phyloP scores from a whole-genome alignment of 495 filamentous ascomycete genomes.

The Penicillium longicatenatum region DNA sequence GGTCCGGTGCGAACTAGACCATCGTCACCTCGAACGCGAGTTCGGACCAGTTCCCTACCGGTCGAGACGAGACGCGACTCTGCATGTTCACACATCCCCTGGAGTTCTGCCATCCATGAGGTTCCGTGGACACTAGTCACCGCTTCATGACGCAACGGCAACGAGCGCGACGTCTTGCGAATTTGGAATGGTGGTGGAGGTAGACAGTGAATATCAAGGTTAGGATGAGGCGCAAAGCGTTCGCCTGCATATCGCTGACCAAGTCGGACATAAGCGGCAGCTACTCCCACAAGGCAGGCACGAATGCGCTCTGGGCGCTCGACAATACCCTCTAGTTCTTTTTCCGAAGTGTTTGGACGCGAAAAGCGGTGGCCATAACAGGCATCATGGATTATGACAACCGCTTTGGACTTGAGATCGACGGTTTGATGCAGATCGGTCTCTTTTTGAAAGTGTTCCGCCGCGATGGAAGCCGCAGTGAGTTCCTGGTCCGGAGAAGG shows the following conservation, averaged over 20 bases:
- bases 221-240: constrained; percentile 62
- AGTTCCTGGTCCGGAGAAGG: constrained; percentile 35
- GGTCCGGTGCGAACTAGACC: constrained; percentile 43
- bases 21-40: constrained; percentile 46
- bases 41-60: constrained; percentile 74
- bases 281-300: constrained; percentile 77
- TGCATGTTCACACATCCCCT: constrained; percentile 76
- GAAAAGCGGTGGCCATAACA: constrained; percentile 93
- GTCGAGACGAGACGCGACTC: constrained; percentile 70
- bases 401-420: constrained; percentile 59
- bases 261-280: constrained; percentile 84
- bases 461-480: constrained; percentile 70
- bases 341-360: constrained; percentile 70
- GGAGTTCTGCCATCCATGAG: constrained; percentile 91
- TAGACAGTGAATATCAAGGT: constrained; percentile 48
- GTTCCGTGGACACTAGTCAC: constrained; percentile 83
- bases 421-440: constrained; percentile 60
- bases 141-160: constrained; percentile 65
- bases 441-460: constrained; percentile 68
- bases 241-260: constrained; percentile 79
- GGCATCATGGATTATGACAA: constrained; percentile 86
- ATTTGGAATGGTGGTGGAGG: constrained; percentile 73
- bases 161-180: constrained; percentile 64
- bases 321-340: constrained; percentile 71
- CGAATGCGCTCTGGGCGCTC: constrained; percentile 91